Conservation (phyloP, 2,329 filamentous ascomycete species). For the Colletotrichum limetticola region DNA sequence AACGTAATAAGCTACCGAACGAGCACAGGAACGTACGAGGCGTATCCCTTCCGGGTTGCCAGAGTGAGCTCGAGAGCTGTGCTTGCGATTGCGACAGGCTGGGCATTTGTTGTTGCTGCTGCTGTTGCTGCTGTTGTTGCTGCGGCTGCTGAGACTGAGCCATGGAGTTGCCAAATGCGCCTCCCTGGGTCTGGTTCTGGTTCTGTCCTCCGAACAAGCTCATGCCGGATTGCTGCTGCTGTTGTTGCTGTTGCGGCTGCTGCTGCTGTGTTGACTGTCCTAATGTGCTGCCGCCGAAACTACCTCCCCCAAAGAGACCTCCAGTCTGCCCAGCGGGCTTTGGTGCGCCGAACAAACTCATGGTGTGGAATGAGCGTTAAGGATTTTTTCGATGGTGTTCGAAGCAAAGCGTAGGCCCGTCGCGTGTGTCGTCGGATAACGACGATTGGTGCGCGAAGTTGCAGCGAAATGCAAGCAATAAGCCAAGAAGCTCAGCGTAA, state of each 20-base stretch:
- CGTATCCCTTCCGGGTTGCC: conserved; percentile 63
- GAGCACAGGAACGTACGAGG: conserved; percentile 52
- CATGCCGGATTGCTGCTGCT: conserved; percentile 42
- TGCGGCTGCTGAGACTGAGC: conserved; percentile 47
- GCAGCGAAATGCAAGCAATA: conserved; percentile 19
- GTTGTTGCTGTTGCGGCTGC: conserved; percentile 44
- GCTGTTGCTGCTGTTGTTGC: conserved; percentile 51
- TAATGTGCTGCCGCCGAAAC: conserved; percentile 43
- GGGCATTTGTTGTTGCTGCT: conserved; percentile 56
- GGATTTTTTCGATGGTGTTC: background rate
- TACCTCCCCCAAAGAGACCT: conserved; percentile 37
- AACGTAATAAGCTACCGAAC: background rate
- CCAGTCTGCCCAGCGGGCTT: conserved; percentile 44
- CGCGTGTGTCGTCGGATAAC: background rate
- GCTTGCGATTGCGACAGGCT: conserved; percentile 56
- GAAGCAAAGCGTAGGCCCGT: background rate
- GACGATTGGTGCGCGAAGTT: conserved; percentile 13
- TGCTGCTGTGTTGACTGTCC: conserved; percentile 51
- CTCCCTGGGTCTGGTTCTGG: conserved; percentile 41
- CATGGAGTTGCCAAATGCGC: conserved; percentile 46
- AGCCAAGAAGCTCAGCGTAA: conserved; percentile 20
- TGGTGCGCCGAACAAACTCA: conserved; percentile 51
- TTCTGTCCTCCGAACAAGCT: conserved; percentile 52
- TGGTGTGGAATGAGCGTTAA: conserved; percentile 42
- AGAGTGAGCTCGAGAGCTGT: conserved; percentile 61